Conservation (phyloP, 2,329 filamentous ascomycete genomes). For the Cylindrodendrum hubeiense region DNA sequence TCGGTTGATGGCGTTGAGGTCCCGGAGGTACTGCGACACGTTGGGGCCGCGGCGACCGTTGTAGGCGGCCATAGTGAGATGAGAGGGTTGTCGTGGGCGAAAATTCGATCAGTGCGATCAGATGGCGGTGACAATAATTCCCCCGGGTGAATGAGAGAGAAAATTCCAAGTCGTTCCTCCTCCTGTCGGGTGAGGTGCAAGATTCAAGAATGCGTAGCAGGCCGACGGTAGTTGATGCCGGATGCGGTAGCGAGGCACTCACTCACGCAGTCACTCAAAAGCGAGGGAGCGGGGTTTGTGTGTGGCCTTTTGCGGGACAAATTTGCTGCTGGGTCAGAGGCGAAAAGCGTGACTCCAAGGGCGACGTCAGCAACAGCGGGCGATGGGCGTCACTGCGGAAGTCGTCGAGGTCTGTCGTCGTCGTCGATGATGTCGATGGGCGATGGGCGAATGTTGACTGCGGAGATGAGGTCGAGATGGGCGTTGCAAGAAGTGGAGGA, state of each 20-base stretch:
- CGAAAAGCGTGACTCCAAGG: conserved; percentile 17
- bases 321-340: conserved; percentile 28
- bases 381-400: conserved; percentile 10
- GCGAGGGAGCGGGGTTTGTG: conserved; percentile 43
- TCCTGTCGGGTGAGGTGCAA: conserved; percentile 17
- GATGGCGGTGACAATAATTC: conserved; percentile 6
- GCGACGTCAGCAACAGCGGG: conserved; percentile 26
- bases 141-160: neutral
- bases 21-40: conserved; percentile 89
- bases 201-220: conserved; percentile 13
- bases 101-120: neutral
- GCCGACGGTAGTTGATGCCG: conserved; percentile 26
- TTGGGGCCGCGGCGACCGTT: conserved; percentile 84
- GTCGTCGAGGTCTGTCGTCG: conserved; percentile 22
- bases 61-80: conserved; percentile 74
- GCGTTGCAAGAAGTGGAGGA: conserved; percentile 42
- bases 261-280: conserved; percentile 11
- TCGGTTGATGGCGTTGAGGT: conserved; percentile 82
- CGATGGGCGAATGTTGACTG: conserved; percentile 21
- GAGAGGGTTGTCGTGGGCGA: neutral
- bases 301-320: conserved; percentile 36
- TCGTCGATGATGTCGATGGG: conserved; percentile 15
- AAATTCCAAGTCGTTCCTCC: conserved; percentile 17
- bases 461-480: conserved; percentile 24
- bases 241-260: conserved; percentile 15